Conservation (phyloP, 176 grass and related monocot species). For the Musa acuminata region DNA sequence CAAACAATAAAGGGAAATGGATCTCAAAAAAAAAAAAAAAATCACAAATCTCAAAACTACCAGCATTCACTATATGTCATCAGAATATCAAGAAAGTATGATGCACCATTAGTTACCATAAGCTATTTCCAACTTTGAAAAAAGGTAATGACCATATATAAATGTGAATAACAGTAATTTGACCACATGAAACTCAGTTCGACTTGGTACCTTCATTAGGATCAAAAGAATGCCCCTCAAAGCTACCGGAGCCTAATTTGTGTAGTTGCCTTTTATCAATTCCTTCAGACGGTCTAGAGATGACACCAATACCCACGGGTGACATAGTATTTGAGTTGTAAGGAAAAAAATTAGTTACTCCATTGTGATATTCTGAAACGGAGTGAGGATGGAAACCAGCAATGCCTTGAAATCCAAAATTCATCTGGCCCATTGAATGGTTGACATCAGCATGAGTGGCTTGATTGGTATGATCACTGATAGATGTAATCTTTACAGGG, state of each 20-base stretch:
- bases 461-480: constrained; percentile 28
- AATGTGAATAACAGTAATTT: not conserved
- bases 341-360: constrained; percentile 17
- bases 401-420: constrained; percentile 34
- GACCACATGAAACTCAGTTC: not conserved
- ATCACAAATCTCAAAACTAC: not conserved
- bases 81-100: not conserved
- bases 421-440: constrained; percentile 34
- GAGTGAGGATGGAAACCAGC: constrained; percentile 48
- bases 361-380: constrained; percentile 33
- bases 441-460: constrained; percentile 22
- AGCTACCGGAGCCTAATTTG: constrained; percentile 30
- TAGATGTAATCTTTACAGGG: constrained; percentile 49
- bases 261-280: constrained; percentile 28
- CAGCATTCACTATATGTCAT: not conserved
- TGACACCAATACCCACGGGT: constrained; percentile 25
- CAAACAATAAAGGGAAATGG: not conserved
- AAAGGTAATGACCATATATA: not conserved
- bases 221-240: constrained; percentile 36
- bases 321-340: constrained; percentile 34
- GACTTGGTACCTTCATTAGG: constrained; percentile 36
- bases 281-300: constrained; percentile 36
- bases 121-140: not conserved
- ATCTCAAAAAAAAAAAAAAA: not conserved
- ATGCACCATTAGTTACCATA: not conserved